Evolutionary conservation across 148 eudicot species (phyloP), one percentile per base, ranked within the genome.

Genomic region (Camellia sinensis): DNA sequence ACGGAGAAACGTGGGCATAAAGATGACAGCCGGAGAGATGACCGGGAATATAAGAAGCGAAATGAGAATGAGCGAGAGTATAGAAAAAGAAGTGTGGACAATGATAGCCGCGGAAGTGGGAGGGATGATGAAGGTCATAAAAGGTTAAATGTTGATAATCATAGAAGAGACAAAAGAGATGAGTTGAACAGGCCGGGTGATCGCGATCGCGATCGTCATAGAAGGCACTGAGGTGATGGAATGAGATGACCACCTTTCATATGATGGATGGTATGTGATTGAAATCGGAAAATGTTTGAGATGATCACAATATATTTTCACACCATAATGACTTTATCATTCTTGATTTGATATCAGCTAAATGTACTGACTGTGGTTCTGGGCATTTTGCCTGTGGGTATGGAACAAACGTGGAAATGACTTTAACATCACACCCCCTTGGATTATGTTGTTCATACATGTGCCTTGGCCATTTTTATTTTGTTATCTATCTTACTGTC

Each of bases 11-110:
- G 44, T 29, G 73, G 44, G 60, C 65, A 77, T 48, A 41, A 7
- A 22, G 84, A 62, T 75, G 78, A 73, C 66, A 19, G 63, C 45
- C 70, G 79, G 73, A 59, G 71, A 74, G 80, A 70, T 2, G 71
- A 59, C 10, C 71, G 79, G 46, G 84, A 87, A 71, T 66, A 76
- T 57, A 83, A 84, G 43, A 83, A 84, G 78, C 85, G 89, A 78
- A 81, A 69, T 22, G 44, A 80, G 9, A 9, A 9, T 6, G n/a
- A 67, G 52, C 0, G 7, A 48, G 52, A 48, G 52, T 60, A 76
- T 56, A 83, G 83, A 45, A 81, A 83, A 74, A 87, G 89, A 75
- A 79, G 71, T 43, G 71, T 53, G 60, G 88, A 83, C 44, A 79
- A 67, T 68, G 85, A 80, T 67, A 72, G 15, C 22, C 40, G 41